phyloP scores from a whole-genome alignment of 164 flowering plant species.

The Vitis rupestris region DNA sequence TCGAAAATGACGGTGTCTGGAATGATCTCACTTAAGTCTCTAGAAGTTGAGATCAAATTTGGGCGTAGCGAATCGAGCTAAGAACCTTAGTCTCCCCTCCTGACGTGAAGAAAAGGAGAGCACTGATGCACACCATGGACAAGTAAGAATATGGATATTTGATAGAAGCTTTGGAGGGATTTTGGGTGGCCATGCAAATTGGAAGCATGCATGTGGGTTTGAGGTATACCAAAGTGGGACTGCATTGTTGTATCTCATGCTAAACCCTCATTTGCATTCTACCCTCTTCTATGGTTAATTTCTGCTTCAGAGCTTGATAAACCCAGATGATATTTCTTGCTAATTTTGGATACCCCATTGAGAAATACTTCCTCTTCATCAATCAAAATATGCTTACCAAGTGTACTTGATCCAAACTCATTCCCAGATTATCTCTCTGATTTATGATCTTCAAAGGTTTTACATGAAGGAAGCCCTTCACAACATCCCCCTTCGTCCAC shows the following conservation, averaged over 20 bases:
- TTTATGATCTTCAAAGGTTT: constrained; percentile 36
- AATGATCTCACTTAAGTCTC: constrained; percentile 78
- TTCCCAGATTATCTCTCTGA: constrained; percentile 27
- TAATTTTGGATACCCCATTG: constrained; percentile 38
- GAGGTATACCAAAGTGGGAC: too few relatives aligned
- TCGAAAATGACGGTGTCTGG: constrained; percentile 97
- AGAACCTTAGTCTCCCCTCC: constrained; percentile 29
- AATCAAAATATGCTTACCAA: constrained; percentile 17
- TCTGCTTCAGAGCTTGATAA: constrained; percentile 83
- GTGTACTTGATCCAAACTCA: constrained; percentile 27
- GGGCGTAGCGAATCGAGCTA: constrained; percentile 29
- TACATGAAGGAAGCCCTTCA: constrained; percentile 22
- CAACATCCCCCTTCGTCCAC: constrained; percentile 10
- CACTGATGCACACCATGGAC: too few relatives aligned
- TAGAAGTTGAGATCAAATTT: constrained; percentile 27
- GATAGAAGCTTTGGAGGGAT: too few relatives aligned
- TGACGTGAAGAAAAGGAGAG: background rate
- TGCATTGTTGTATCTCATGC: too few relatives aligned
- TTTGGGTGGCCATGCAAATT: too few relatives aligned
- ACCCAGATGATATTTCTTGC: constrained; percentile 53
- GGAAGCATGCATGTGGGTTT: too few relatives aligned
- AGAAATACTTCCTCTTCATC: constrained; percentile 62
- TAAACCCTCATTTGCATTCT: too few relatives aligned
- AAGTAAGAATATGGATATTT: too few relatives aligned
- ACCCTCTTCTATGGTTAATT: constrained; percentile 73